A percentile compares a stretch with the other conserved stretches of the same genome.
Conservation (phyloP, 164 flowering plant genomes). For the Chimonanthus praecox region DNA sequence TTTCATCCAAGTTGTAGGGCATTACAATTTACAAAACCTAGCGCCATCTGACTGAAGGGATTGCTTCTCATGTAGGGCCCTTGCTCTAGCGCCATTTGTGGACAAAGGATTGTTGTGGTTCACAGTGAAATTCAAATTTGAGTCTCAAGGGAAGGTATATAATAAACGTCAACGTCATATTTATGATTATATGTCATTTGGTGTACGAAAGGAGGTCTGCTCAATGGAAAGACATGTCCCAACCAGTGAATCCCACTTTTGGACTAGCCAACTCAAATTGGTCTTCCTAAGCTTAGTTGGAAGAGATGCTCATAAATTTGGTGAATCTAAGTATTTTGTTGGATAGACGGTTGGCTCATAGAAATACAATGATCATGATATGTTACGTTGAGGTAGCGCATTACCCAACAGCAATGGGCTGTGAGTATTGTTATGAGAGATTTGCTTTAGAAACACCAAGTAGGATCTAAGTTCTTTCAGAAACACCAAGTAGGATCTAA, state of each 20-base stretch:
- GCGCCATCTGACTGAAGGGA: neutral
- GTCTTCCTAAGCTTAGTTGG: no score
- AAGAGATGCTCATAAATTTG: no score
- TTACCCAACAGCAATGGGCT: neutral
- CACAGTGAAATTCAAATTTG: conserved; percentile 52
- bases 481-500: neutral
- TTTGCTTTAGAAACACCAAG: neutral
- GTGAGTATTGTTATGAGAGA: neutral
- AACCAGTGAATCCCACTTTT: neutral
- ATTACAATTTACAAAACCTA: neutral
- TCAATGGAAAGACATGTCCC: neutral
- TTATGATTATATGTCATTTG: neutral
- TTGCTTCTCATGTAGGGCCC: conserved; percentile 53
- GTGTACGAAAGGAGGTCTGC: neutral
- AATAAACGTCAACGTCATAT: neutral
- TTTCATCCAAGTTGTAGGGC: neutral
- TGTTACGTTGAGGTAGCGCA: no score
- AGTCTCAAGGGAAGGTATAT: conserved; percentile 63
- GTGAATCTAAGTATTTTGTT: no score
- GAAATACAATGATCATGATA: no score
- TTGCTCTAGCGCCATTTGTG: conserved; percentile 84
- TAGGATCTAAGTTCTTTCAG: neutral
- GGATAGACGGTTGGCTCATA: no score
- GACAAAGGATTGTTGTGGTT: conserved; percentile 82
- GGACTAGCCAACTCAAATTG: neutral